phyloP scores from a whole-genome alignment of 805 yeast species.

The Blastobotrys chiropterorum region DNA sequence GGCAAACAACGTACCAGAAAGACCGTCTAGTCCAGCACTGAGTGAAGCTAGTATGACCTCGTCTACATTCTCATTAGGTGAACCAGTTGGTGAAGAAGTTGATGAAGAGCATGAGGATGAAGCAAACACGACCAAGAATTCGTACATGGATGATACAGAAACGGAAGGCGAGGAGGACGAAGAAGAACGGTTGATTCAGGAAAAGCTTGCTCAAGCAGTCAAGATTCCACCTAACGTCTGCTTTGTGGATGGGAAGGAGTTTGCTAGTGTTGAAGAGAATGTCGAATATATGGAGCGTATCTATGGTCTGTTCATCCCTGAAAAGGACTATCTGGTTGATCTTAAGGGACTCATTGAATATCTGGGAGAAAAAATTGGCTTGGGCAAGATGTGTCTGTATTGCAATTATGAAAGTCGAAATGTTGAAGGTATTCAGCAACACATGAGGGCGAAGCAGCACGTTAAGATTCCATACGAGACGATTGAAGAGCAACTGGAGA shows the following conservation, averaged over 20 bases:
- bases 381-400: conserved; percentile 76
- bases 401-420: conserved; percentile 83
- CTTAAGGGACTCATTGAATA: conserved; percentile 66
- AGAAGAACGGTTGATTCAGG: conserved; percentile 22
- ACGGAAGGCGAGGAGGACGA: conserved; percentile 21
- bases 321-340: conserved; percentile 60
- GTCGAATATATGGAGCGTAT: conserved; percentile 68
- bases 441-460: conserved; percentile 79
- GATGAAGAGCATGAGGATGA: background rate
- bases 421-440: conserved; percentile 83
- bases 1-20: background rate
- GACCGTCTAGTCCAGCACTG: conserved; percentile 14
- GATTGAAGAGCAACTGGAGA: conserved; percentile 65
- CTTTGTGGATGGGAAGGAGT: conserved; percentile 41
- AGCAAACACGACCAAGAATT: background rate
- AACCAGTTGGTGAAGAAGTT: conserved; percentile 15
- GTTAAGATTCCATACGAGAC: conserved; percentile 84
- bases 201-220: conserved; percentile 13
- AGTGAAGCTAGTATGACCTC: conserved; percentile 10
- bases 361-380: conserved; percentile 72
- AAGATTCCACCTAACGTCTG: conserved; percentile 32
- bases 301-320: conserved; percentile 89
- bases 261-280: conserved; percentile 50
- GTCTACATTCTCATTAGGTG: conserved; percentile 24
- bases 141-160: conserved; percentile 1